A percentile compares a stretch with the other conserved stretches of the same genome.
phyloP scores from a whole-genome alignment of 1,284 basidiomycete genomes.

The Ceratobasidium sp. region DNA sequence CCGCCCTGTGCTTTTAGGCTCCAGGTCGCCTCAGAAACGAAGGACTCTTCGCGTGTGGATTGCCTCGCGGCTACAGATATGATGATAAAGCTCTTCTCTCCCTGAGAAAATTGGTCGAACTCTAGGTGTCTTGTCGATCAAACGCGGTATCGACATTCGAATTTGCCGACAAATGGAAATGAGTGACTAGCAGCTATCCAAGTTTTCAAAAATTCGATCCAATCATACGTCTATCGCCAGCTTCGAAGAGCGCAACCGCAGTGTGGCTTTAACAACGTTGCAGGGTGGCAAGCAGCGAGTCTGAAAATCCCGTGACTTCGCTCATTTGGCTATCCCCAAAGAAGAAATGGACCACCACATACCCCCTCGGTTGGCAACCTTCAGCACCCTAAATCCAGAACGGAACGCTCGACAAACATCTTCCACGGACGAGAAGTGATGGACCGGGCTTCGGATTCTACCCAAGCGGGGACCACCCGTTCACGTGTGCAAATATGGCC shows the following conservation, averaged over 20 bases:
- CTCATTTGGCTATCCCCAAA: background rate
- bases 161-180: background rate
- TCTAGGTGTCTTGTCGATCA: too few species aligned
- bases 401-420: background rate
- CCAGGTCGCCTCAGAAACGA: too few species aligned
- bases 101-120: too few species aligned
- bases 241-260: background rate
- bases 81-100: too few species aligned
- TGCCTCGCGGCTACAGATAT: too few species aligned
- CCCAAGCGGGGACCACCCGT: background rate
- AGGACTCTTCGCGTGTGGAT: too few species aligned
- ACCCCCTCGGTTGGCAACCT: too few species aligned
- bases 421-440: background rate
- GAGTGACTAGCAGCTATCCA: background rate
- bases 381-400: too few species aligned
- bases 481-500: constrained; percentile 18
- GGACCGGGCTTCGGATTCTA: background rate
- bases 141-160: background rate
- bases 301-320: background rate
- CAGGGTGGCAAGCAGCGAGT: background rate
- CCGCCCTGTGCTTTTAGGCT: too few species aligned
- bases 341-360: background rate
- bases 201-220: background rate
- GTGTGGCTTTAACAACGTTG: too few species aligned
- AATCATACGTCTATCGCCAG: background rate